phyloP scores from a whole-genome alignment of 352 stramenopile genomes.

The Globisporangium spiculum region DNA sequence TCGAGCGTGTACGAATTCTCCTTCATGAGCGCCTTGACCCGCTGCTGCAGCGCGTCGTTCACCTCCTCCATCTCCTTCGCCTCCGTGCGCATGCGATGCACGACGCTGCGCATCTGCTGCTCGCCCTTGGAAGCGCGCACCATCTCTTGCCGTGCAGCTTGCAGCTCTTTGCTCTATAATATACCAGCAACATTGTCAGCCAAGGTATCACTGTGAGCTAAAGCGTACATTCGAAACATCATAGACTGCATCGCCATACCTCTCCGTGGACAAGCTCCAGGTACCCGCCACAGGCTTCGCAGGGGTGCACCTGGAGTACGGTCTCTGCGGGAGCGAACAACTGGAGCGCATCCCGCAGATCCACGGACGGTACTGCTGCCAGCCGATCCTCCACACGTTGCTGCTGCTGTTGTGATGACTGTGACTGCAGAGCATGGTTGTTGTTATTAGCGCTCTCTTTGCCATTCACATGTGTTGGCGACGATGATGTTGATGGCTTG shows the following conservation, averaged over 20 bases:
- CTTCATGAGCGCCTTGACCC: conserved; percentile 69
- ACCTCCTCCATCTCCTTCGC: conserved; percentile 72
- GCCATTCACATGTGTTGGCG: neutral
- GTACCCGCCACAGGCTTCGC: conserved; percentile 63
- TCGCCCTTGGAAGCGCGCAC: conserved; percentile 60
- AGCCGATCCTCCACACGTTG: conserved; percentile 34
- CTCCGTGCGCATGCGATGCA: conserved; percentile 64
- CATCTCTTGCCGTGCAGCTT: conserved; percentile 63
- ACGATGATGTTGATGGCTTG: neutral
- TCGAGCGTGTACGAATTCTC: conserved; percentile 79
- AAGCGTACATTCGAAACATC: too few species aligned
- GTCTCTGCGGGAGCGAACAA: conserved; percentile 76
- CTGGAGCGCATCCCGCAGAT: conserved; percentile 61
- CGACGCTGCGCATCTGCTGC: conserved; percentile 62
- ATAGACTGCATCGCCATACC: conserved; percentile 19
- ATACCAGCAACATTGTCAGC: neutral
- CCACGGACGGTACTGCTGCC: conserved; percentile 62
- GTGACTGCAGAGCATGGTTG: neutral
- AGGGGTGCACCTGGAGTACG: conserved; percentile 70
- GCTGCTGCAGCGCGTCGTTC: conserved; percentile 71
- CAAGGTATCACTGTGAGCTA: neutral
- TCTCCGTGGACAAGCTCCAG: conserved; percentile 80
- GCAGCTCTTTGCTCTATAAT: conserved; percentile 61
- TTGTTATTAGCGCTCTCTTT: neutral
- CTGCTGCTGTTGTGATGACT: conserved; percentile 4